Conservation (phyloP, 345 rosid species). For the Eucalyptus cladocalyx region DNA sequence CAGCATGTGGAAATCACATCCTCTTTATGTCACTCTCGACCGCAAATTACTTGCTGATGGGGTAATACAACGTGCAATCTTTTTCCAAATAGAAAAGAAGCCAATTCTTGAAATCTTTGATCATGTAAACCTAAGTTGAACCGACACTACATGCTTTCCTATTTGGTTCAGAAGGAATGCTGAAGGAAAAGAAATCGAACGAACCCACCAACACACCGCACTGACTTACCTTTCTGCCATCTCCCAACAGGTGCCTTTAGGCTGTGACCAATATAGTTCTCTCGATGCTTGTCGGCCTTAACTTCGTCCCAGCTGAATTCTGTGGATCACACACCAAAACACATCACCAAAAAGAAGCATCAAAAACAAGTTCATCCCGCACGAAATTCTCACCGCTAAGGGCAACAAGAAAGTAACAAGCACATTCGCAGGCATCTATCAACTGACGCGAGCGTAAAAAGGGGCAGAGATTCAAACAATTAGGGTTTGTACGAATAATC, state of each 20-base stretch:
- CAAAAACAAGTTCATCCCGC: not conserved
- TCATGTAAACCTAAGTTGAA: not conserved
- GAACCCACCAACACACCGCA: not conserved
- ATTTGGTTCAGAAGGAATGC: not conserved
- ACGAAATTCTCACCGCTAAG: not conserved
- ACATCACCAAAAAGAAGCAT: not conserved
- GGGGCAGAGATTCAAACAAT: not conserved
- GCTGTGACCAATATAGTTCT: slow-evolving; percentile 93
- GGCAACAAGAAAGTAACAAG: not conserved
- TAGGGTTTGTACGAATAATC: not conserved
- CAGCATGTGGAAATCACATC: not conserved
- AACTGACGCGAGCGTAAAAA: not conserved
- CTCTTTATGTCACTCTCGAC: not conserved
- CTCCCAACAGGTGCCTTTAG: slow-evolving; percentile 94
- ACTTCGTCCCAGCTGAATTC: slow-evolving; percentile 95
- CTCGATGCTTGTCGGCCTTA: slow-evolving; percentile 81
- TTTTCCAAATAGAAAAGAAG: not conserved
- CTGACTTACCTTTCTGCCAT: slow-evolving; percentile 81
- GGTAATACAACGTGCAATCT: not conserved
- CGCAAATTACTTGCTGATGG: not conserved
- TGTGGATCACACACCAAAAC: slow-evolving; percentile 10
- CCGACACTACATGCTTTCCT: not conserved
- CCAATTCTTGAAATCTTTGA: not conserved
- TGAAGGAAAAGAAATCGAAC: not conserved
- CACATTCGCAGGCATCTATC: not conserved